Conservation (phyloP, 2,329 filamentous ascomycete genomes). For the Alternaria sp. region DNA sequence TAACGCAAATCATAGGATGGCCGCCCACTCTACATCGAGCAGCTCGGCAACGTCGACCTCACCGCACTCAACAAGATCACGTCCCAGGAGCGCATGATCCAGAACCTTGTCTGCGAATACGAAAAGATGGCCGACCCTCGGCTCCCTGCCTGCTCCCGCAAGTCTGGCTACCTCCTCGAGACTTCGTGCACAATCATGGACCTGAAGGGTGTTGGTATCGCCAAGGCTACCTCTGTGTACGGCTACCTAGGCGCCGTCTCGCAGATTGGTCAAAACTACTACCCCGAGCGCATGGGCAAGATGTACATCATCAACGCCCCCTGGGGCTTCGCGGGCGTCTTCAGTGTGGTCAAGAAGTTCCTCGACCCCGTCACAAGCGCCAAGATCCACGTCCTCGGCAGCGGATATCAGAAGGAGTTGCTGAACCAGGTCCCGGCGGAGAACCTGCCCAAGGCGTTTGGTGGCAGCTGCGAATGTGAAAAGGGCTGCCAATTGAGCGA, state of each 20-base stretch:
- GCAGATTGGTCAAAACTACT: slow-evolving; percentile 96
- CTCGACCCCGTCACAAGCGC: slow-evolving; percentile 94
- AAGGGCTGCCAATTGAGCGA: slow-evolving; percentile 89
- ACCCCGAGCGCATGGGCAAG: slow-evolving; percentile 94
- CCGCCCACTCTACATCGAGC: slow-evolving; percentile 95
- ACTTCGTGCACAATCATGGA: slow-evolving; percentile 99
- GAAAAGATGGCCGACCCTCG: slow-evolving; percentile 94
- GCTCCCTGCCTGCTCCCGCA: slow-evolving; percentile 93
- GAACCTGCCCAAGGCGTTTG: slow-evolving; percentile 87
- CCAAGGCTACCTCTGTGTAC: slow-evolving; percentile 84
- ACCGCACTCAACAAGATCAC: slow-evolving; percentile 92
- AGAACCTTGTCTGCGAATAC: slow-evolving; percentile 97
- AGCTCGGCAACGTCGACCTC: slow-evolving; percentile 92
- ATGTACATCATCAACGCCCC: slow-evolving; percentile 98
- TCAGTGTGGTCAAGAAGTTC: slow-evolving; percentile 88
- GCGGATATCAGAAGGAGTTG: slow-evolving; percentile 82
- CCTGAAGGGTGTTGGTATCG: slow-evolving; percentile 89
- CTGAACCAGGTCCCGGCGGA: slow-evolving; percentile 84
- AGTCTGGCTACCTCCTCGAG: slow-evolving; percentile 87
- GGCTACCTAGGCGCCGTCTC: slow-evolving; percentile 86
- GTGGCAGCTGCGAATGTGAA: slow-evolving; percentile 80
- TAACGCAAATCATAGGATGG: slow-evolving; percentile 72
- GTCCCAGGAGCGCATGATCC: slow-evolving; percentile 88
- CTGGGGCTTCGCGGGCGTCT: slow-evolving; percentile 91
- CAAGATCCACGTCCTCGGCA: slow-evolving; percentile 92